Evolutionary conservation across 192 early-diverging fungal genomes (phyloP), one percentile per base, ranked within the genome.

Genomic region (Backusella mclennaniae): DNA sequence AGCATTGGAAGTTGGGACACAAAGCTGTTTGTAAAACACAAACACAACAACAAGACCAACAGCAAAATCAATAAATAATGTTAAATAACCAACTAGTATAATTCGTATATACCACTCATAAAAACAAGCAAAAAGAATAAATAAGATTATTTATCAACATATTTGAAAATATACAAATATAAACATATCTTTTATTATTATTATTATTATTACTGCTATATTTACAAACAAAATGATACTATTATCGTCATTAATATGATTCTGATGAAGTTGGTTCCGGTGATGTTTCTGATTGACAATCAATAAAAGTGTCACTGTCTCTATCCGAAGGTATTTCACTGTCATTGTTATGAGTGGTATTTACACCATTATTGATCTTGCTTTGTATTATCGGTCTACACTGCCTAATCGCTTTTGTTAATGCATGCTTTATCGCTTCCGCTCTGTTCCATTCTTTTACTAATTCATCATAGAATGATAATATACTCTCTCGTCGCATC

Each of bases 1-100:
- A 84, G 4, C 82, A 88, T 67, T 88, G 87, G 87, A 88, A 88
- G 73, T 35, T 66, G 14, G 82, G 87, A 3, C 87, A 88, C 67
- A 85, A 85, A 74, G 71, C 69, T 31, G 81, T 79, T 7, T 83
- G 81, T 70, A 78, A 52, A 39, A 52, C 66, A 68, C 74, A 26
- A 35, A 19, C 19, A 68, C 35, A 73, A 39, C 44, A 42, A 46
- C n/a, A 42, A 68, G 49, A 73, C 59, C 44, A 42, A 46, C n/a
- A 42, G 1, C 38, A 39, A 70, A 42, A 29, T 8, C 39, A 68
- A 68, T 38, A 68, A 36, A 68, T 68, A 38, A 38, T 68, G 67
- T 68, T 68, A 31, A 68, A 49, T 49, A 49, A 44, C 3, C 2
- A 33, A 33, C 33, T 49, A n/a, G 46, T 38, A 68, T 38, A 68